Evolutionary conservation across 306 rosid species (phyloP), one percentile per base, ranked within the genome.

Genomic region (Fagus sylvatica): DNA sequence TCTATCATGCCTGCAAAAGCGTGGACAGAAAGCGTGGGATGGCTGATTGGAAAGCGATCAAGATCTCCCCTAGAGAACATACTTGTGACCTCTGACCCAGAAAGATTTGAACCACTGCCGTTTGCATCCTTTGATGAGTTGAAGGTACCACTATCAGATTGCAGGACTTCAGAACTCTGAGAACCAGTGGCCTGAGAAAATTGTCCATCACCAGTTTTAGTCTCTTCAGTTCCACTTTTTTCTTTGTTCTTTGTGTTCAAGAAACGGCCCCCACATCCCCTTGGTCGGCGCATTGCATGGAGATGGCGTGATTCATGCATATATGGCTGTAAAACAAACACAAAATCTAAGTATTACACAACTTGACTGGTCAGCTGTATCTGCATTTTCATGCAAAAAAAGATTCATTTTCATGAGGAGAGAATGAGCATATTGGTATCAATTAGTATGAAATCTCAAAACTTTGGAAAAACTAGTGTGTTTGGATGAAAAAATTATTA

Each of bases 271-370:
- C 99, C 97, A 1, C 90, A 80, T 76, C 99, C 99, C 79, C 99
- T 88, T 71, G 98, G 97, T 56, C 99, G 90, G 33, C 98, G 89
- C 93, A 88, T 74, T 49, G 99, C 99, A 55, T 95, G 99, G 79
- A 79, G 98, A 85, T 95, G 99, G 56, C 99, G 97, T 0, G 99
- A 95, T 80, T 93, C 94, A 33, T 95, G 99, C 97, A 95, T 88
- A 81, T 95, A 95, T 28, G 97, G 96, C 99, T 95, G 90, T 56
- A 83, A 74, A 77, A 79, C 61, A 77, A 69, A 76, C 53, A 79
- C 37, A 67, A 9, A 60, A 66, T 13, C 66, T 59, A 32, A 70
- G 60, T 80, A 62, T 34, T 62, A 62, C 76, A 78, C 76, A 78
- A 37, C 48, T 57, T 54, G 70, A 77, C 41, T 48, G 15, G 65